phyloP scores from a whole-genome alignment of 331 rosid species.

The Phaseolus coccineus region DNA sequence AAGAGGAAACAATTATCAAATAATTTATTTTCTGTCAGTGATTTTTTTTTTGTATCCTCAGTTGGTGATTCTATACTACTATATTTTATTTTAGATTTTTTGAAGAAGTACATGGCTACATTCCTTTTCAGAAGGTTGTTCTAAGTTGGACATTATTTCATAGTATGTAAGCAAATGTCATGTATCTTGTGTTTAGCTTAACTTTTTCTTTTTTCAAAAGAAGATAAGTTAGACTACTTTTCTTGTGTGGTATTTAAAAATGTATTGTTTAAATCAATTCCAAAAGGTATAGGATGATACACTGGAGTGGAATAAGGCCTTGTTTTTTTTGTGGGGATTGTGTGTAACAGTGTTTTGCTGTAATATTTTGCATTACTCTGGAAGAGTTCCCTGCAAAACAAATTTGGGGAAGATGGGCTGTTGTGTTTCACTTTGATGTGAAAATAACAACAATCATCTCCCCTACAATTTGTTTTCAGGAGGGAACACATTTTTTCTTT shows the following conservation, averaged over 20 bases:
- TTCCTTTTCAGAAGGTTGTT: neutral
- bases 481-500: neutral
- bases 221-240: neutral
- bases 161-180: neutral
- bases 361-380: conserved; percentile 45
- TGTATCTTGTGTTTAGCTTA: neutral
- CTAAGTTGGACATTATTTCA: neutral
- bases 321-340: conserved; percentile 48
- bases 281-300: neutral
- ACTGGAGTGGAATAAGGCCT: conserved; percentile 9
- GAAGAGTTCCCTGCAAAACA: conserved; percentile 55
- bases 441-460: conserved; percentile 59
- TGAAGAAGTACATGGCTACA: neutral
- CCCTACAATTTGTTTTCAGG: conserved; percentile 31
- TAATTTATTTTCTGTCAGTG: neutral
- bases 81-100: neutral
- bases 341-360: conserved; percentile 53
- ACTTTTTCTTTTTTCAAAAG: neutral
- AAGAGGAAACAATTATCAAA: neutral
- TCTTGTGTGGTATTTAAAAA: neutral
- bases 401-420: conserved; percentile 57
- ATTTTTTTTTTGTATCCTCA: neutral
- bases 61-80: neutral
- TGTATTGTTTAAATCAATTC: conserved; percentile 24
- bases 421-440: conserved; percentile 45